Base-by-base conservation (phyloP, 2,329 filamentous ascomycete species). In the Nemania abortiva region DNA sequence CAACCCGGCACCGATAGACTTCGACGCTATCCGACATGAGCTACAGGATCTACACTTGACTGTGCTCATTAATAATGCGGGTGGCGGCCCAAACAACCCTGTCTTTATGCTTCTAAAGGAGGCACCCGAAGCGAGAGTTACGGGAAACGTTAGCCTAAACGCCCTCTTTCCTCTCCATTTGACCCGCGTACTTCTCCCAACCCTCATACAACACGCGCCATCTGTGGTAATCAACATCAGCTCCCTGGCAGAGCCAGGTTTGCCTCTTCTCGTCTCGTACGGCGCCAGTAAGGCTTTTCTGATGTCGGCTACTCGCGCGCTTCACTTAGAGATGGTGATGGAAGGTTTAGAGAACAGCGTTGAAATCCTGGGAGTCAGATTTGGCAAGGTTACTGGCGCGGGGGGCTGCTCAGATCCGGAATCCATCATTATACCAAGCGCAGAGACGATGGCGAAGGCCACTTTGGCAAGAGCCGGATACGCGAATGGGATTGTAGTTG, bases 31-130 rank as follows among this genome's bases (percentile, higher is more conserved):
- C 31, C 56, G 68, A 64, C 54, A 56, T 13, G 74, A 78, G 9
- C 70, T 75, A 37, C 67, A 75, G 58, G 79, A 77, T 53, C 73
- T 84, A 27, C 76, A 84, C 66, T 77, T 90, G 31, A 87, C 84
- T 0, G 78, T 89, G 3, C 78, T 89, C 29, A 76, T 89, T 72
- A 89, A 89, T 77, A 89, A 89, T 75, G 84, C 86, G 0, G 87
- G 87, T 20, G 85, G 84, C n/a, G 76, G 73, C 5, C 70, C 73
- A 6, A 64, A 70, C 15, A 63, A 78, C 66, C 76, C 78, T 5
- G 68, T 74, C 1, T 85, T 80, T 64, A 74, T 75, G 7, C 72
- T 79, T 1, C 74, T 87, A 2, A 74, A 79, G 22, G 76, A 81
- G 2, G 77, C 78, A 18, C 76, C 79, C 0, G 74, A 78, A 37